phyloP scores from a whole-genome alignment of 768 basidiomycete genomes.

The Phaeotremella skinneri region DNA sequence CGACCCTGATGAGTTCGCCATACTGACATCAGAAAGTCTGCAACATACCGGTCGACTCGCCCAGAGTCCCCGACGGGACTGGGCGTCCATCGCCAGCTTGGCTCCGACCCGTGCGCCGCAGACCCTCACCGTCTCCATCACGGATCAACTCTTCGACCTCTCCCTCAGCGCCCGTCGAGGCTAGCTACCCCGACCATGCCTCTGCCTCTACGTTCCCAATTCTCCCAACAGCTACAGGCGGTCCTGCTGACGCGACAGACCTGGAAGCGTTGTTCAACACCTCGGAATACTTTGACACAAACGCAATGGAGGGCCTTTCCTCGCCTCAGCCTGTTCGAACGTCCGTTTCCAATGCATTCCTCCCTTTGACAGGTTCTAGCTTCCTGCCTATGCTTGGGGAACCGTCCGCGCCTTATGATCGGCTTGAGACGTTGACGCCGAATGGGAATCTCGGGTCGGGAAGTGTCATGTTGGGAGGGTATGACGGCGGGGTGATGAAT shows the following conservation, averaged over 20 bases:
- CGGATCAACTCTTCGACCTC: constrained; percentile 3
- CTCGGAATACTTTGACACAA: constrained; percentile 49
- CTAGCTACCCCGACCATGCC: constrained; percentile 2
- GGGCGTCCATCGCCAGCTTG: constrained; percentile 65
- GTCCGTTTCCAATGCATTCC: neutral
- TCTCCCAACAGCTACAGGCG: neutral
- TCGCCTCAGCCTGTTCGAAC: constrained; percentile 8
- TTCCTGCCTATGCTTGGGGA: constrained; percentile 20
- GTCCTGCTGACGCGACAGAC: too few species aligned
- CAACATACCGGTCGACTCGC: constrained; percentile 73
- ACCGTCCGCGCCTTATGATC: constrained; percentile 37
- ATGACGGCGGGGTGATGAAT: neutral
- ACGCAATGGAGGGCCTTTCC: constrained; percentile 35
- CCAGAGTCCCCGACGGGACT: constrained; percentile 58
- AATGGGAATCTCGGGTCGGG: constrained; percentile 22
- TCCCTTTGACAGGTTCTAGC: neutral
- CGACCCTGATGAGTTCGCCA: constrained; percentile 37
- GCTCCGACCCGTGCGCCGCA: constrained; percentile 80
- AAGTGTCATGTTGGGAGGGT: constrained; percentile 16
- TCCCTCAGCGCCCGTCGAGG: neutral
- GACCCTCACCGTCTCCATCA: constrained; percentile 36
- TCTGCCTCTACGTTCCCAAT: constrained; percentile 12
- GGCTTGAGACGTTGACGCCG: constrained; percentile 35
- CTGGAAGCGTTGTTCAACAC: constrained; percentile 50
- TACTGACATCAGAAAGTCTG: constrained; percentile 58